phyloP scores from a whole-genome alignment of 805 yeast species.

The Candida oleophila region DNA sequence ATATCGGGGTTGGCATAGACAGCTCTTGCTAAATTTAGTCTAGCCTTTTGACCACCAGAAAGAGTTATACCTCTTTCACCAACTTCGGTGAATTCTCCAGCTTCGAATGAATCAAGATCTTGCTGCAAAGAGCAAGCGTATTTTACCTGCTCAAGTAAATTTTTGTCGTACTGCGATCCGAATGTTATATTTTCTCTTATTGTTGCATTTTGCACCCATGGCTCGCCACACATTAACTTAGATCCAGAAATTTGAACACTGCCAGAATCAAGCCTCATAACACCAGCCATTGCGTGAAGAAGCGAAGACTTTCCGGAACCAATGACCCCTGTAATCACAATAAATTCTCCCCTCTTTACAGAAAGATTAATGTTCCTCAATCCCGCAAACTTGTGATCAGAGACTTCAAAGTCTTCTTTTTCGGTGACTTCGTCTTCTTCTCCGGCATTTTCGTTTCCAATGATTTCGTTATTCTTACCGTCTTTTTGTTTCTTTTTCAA shows the following conservation, averaged over 20 bases:
- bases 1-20: constrained; percentile 32
- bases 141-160: constrained; percentile 22
- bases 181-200: constrained; percentile 32
- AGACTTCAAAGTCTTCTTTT: neutral
- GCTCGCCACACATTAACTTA: constrained; percentile 27
- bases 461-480: neutral
- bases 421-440: neutral
- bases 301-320: constrained; percentile 39
- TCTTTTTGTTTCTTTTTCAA: neutral
- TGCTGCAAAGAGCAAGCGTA: constrained; percentile 30
- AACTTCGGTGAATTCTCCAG: constrained; percentile 35
- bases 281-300: constrained; percentile 35
- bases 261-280: constrained; percentile 33
- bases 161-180: constrained; percentile 22
- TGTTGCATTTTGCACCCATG: constrained; percentile 38
- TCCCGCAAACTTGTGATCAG: constrained; percentile 16
- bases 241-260: constrained; percentile 28
- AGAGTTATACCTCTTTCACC: constrained; percentile 39
- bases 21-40: constrained; percentile 35
- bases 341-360: constrained; percentile 31
- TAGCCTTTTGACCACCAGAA: constrained; percentile 39
- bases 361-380: constrained; percentile 24
- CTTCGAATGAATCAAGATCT: constrained; percentile 31
- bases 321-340: constrained; percentile 36
- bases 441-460: neutral